Base-by-base conservation (phyloP, 164 flowering plant species). In the Berberis vulgaris region DNA sequence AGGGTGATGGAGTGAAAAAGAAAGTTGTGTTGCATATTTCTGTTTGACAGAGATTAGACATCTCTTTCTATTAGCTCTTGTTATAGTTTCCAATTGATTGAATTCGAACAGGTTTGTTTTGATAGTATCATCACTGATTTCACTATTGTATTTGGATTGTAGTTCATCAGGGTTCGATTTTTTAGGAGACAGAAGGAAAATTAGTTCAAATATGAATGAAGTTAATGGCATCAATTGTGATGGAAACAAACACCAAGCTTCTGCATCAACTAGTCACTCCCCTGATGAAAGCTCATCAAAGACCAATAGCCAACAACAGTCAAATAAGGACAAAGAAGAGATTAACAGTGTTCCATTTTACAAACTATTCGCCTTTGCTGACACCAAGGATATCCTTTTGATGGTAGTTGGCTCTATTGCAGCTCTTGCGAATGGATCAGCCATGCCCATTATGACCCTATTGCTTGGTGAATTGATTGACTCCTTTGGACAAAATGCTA, bases 251-350 rank as follows among this genome's bases (percentile, higher is more conserved):
- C 39, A 67, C n/a, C 68, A 65, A 42, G 74, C 66, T 56, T 39
- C 68, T 50, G 49, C 70, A 53, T 65, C 78, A 45, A 59, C 65
- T 54, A 67, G 56, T 49, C 42, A 41, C 0, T 63, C 45, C 41
- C 52, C 62, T 39, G 41, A 55, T 59, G 68, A 65, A 9, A 7
- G 74, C 60, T 13, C 60, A 52, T 40, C 54, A 9, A 11, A 56
- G 54, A 13, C 38, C 11, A 2, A 44, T 6, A 8, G 12, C 52
- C 58, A 67, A 26, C 54, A 7, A 9, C 13, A 57, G 10, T 50
- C 53, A 43, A 70, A 59, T 45, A 67, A 69, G 61, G 59, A 47
- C 47, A 77, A 78, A 53, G 66, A 67, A 41, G 53, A 26, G 26
- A 26, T 58, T 6, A 11, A 10, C 11, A 52, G 13, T 52, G 54